Conservation (phyloP, 1,139 yeast genomes). For the Kurtzmaniella quercitrusa region DNA sequence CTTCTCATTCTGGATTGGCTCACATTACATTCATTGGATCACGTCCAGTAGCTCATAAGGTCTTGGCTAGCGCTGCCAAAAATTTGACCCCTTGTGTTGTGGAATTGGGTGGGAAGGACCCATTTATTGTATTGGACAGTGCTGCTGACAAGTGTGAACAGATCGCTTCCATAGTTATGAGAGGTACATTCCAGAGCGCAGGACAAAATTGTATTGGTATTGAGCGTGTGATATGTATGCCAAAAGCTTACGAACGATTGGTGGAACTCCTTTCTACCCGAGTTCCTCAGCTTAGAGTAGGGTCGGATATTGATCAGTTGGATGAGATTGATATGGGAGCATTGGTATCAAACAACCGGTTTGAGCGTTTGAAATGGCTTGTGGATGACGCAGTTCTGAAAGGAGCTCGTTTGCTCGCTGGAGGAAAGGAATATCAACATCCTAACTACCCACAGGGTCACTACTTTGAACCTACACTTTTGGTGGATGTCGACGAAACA, state of each 20-base stretch:
- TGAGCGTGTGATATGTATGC: constrained; percentile 82
- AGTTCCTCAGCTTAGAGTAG: constrained; percentile 63
- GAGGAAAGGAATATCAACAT: constrained; percentile 76
- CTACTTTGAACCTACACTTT: constrained; percentile 83
- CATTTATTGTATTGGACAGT: constrained; percentile 79
- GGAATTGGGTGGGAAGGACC: constrained; percentile 95
- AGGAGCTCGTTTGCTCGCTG: constrained; percentile 78
- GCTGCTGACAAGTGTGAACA: constrained; percentile 48
- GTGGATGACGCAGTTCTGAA: constrained; percentile 68
- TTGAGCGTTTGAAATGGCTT: constrained; percentile 59
- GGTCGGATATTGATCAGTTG: constrained; percentile 86
- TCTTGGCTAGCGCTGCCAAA: constrained; percentile 75
- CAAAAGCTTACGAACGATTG: constrained; percentile 59
- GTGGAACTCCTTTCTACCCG: constrained; percentile 54
- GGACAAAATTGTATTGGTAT: constrained; percentile 98
- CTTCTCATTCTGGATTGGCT: constrained; percentile 74
- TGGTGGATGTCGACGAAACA: constrained; percentile 71
- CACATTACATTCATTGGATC: constrained; percentile 96
- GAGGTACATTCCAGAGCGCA: constrained; percentile 95
- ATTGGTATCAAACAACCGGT: constrained; percentile 75
- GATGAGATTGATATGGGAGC: constrained; percentile 96
- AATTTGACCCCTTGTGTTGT: constrained; percentile 89
- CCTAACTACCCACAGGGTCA: constrained; percentile 96
- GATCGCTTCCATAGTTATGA: constrained; percentile 76
- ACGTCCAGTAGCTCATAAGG: constrained; percentile 88